A percentile compares a stretch with the other conserved stretches of the same genome.
These are phyloP conservation scores for Russula earlei DNA, from an alignment of 768 basidiomycete genomes.

Conservation along the genomic window DNA sequence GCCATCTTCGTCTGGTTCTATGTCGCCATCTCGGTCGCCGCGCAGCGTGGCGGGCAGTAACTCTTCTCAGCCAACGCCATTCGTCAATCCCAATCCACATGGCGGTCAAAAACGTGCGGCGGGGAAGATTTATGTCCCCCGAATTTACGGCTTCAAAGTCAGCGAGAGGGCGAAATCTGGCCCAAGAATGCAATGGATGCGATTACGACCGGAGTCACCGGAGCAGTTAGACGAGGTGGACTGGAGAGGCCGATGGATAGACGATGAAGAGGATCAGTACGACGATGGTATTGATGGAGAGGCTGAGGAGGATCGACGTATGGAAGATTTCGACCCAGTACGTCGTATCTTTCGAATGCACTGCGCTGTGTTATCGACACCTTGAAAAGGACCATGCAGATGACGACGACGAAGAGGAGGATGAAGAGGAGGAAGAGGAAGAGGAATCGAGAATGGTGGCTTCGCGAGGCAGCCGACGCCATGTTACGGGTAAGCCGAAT, in stretches of 20 bases:
- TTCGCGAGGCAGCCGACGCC: constrained; percentile 20
- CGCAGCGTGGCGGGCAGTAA: constrained; percentile 41
- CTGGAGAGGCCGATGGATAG: constrained; percentile 84
- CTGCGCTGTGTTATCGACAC: background rate
- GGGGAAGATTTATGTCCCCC: constrained; percentile 79
- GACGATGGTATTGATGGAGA: constrained; percentile 39
- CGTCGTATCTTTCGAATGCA: constrained; percentile 23
- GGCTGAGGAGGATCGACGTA: constrained; percentile 49
- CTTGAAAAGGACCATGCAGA: constrained; percentile 31
- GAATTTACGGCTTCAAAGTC: constrained; percentile 97
- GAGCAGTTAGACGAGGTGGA: constrained; percentile 83
- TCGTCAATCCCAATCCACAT: constrained; percentile 81
- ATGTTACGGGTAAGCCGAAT: constrained; percentile 4
- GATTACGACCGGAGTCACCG: constrained; percentile 72
- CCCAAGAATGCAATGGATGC: constrained; percentile 94
- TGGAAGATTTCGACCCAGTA: constrained; percentile 85
- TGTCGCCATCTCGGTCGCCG: constrained; percentile 48
- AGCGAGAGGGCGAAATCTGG: constrained; percentile 91
- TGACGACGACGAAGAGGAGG: constrained; percentile 42
- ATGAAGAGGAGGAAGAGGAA: constrained; percentile 46
- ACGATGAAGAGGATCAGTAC: constrained; percentile 65
- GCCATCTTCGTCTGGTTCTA: constrained; percentile 38
- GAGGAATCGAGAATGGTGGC: constrained; percentile 25
- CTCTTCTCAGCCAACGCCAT: constrained; percentile 41
- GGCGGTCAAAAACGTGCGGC: constrained; percentile 84